Evolutionary conservation across 306 rosid genomes (phyloP), one percentile per base, ranked within the genome.

Genomic region (Vigna mungo): DNA sequence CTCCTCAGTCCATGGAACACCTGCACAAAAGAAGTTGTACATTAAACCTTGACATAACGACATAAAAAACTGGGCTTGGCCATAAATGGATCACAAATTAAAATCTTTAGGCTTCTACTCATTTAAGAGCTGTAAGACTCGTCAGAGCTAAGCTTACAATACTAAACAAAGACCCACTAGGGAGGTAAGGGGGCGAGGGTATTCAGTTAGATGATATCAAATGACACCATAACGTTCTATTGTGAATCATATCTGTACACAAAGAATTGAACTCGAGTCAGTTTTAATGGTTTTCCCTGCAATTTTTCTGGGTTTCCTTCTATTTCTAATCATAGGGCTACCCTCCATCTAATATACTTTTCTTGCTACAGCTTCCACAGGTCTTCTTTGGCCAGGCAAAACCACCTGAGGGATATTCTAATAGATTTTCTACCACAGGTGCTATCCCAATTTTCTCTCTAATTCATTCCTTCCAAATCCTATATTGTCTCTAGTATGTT

Each of bases 1-100:
- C 83, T 92, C 99, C 82, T 95, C 99, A 47, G 99, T 95, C 99
- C 99, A 95, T 3, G 99, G 99, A 83, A 86, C 87, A 37, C 99
- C 99, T 95, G 85, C 82, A 82, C 52, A 83, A 20, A 48, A 46
- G 71, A 56, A 63, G 75, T 63, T 36, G 80, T 32, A 27, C 44
- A 43, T 80, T 43, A 78, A 59, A 75, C 14, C 60, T 18, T 2
- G 25, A 69, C 20, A 54, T 43, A 52, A 37, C 39, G 39, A 55
- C 39, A 78, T 32, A 34, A 49, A 58, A 64, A 0, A 13, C 14
- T 37, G 8, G 5, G 55, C 49, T 27, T 17, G 32, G 49, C 18
- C 58, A 64, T 21, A 44, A 20, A 75, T 61, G 67, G 32, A 51
- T 68, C 47, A 75, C n/a, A 59, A 16, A 36, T 34, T 52, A 65